Evolutionary conservation across 2,329 filamentous ascomycete species (phyloP).

Genomic region (Rosellinia necatrix): DNA sequence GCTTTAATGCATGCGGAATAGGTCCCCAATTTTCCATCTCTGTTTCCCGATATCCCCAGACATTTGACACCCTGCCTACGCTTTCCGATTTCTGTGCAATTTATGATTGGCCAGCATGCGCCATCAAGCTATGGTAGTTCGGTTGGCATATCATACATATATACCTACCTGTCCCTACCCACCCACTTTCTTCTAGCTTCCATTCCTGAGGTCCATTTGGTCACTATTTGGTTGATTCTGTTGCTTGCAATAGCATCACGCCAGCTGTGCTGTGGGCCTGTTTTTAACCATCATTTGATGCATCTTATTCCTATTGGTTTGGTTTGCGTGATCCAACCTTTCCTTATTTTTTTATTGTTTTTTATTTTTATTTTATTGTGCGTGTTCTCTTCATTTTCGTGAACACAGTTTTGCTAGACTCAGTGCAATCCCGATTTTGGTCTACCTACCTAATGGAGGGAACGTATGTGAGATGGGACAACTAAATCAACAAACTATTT

Average conservation of each 20-base stretch:
- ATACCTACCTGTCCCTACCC: neutral
- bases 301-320: neutral
- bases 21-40: slow-evolving; percentile 12
- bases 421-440: too few relatives aligned
- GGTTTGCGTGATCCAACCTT: neutral
- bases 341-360: too few relatives aligned
- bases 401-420: too few relatives aligned
- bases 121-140: neutral
- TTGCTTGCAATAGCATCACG: neutral
- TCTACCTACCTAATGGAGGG: too few relatives aligned
- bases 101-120: slow-evolving; percentile 23
- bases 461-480: too few relatives aligned
- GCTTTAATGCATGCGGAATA: slow-evolving; percentile 24
- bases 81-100: slow-evolving; percentile 4
- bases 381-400: too few relatives aligned
- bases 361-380: neutral
- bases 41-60: slow-evolving; percentile 18
- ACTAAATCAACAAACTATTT: too few relatives aligned
- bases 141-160: neutral
- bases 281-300: neutral
- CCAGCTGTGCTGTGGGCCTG: neutral
- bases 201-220: neutral
- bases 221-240: neutral
- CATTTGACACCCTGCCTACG: neutral
- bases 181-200: neutral